Conservation (phyloP, 106 monocot genomes). For the Hemerocallis citrina region DNA sequence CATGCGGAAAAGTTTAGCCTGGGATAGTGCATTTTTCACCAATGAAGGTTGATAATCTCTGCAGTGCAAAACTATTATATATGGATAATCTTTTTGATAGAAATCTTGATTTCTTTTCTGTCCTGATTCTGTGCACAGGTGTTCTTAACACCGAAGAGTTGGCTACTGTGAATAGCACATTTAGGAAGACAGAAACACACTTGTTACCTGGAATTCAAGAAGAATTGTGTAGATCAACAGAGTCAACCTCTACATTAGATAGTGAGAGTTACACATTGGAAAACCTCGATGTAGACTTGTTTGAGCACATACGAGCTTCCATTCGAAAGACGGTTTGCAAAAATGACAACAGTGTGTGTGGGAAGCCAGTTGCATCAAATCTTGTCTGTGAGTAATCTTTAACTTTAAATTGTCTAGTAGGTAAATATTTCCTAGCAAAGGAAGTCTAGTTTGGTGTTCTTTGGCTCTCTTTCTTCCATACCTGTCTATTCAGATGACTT, state of each 20-base stretch:
- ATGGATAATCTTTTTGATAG: not conserved
- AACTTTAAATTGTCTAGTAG: no score
- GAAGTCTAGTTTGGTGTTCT: not conserved
- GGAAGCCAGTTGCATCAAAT: slow-evolving; percentile 3
- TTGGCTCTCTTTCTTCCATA: not conserved
- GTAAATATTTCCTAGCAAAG: not conserved
- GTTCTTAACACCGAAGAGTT: slow-evolving; percentile 78
- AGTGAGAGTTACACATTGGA: slow-evolving; percentile 48
- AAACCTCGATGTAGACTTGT: slow-evolving; percentile 48
- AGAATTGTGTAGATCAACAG: slow-evolving; percentile 45
- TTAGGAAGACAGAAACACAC: slow-evolving; percentile 16
- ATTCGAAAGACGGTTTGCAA: slow-evolving; percentile 35
- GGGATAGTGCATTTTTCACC: slow-evolving; percentile 83
- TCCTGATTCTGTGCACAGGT: slow-evolving; percentile 25
- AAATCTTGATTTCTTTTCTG: not conserved
- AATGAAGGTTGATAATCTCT: slow-evolving; percentile 50
- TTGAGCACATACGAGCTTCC: slow-evolving; percentile 55
- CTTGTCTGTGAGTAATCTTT: slow-evolving; percentile 23
- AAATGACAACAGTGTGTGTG: slow-evolving; percentile 8
- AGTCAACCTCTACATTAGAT: slow-evolving; percentile 58
- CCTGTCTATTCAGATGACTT: not conserved
- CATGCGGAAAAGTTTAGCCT: slow-evolving; percentile 76
- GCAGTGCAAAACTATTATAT: no score
- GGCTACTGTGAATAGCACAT: slow-evolving; percentile 54
- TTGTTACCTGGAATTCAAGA: slow-evolving; percentile 49